A percentile compares a stretch with the other conserved stretches of the same genome.
phyloP scores from a whole-genome alignment of 768 basidiomycete species.

The Tephrocybe rancida region DNA sequence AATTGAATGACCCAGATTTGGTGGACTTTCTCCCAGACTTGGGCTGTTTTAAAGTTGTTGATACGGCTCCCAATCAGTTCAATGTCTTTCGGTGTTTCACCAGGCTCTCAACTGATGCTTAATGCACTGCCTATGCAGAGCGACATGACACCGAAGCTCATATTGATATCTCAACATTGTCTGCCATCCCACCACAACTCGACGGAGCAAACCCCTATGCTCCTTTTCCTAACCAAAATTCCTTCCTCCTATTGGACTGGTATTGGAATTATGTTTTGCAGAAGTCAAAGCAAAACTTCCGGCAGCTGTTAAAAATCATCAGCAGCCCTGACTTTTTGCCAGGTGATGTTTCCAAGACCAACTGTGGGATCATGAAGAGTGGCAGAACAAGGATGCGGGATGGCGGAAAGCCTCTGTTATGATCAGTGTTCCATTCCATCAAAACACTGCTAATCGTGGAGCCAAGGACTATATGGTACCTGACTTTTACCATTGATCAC shows the following conservation, averaged over 20 bases:
- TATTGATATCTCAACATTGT: too few relatives aligned
- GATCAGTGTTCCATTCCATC: neutral
- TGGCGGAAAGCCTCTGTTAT: neutral
- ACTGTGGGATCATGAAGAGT: neutral
- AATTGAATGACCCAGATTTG: neutral
- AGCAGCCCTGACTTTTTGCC: neutral
- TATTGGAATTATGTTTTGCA: constrained; percentile 19
- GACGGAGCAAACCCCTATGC: too few relatives aligned
- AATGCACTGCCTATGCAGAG: too few relatives aligned
- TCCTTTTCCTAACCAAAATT: neutral
- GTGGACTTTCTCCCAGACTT: constrained; percentile 6
- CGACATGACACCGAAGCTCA: too few relatives aligned
- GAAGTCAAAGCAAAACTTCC: constrained; percentile 17
- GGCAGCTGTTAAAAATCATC: constrained; percentile 17
- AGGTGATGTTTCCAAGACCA: constrained; percentile 4
- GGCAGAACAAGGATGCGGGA: neutral
- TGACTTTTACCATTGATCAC: neutral
- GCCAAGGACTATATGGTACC: constrained; percentile 11
- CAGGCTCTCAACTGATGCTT: too few relatives aligned
- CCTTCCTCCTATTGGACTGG: constrained; percentile 18
- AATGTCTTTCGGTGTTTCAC: too few relatives aligned
- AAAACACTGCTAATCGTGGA: constrained; percentile 9
- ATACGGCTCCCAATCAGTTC: too few relatives aligned
- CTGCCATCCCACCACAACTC: too few relatives aligned
- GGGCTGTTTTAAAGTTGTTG: neutral